Evolutionary conservation across 192 early-diverging fungal genomes (phyloP).

Genomic region (Hyaloraphidium curvatum): DNA sequence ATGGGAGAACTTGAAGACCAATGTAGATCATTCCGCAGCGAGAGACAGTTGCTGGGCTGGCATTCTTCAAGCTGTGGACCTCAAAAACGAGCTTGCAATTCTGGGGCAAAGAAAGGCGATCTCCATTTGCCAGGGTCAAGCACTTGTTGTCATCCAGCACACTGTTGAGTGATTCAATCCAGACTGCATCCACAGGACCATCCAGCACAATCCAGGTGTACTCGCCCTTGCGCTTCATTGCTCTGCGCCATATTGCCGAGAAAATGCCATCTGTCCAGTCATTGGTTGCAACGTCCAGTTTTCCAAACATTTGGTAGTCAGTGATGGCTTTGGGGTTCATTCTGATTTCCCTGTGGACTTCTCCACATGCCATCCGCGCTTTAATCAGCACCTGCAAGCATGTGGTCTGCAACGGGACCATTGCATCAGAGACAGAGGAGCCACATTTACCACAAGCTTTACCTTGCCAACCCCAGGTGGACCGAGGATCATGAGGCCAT

Average conservation of each 20-base stretch:
- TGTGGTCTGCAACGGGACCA: constrained; percentile 14
- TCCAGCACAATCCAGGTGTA: constrained; percentile 41
- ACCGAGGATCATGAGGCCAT: constrained; percentile 46
- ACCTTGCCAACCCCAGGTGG: constrained; percentile 39
- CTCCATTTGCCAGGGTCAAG: constrained; percentile 41
- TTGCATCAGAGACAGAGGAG: not conserved
- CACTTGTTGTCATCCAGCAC: constrained; percentile 49
- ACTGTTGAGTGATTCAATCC: constrained; percentile 30
- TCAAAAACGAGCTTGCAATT: constrained; percentile 41
- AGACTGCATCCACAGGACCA: constrained; percentile 44
- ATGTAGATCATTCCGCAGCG: constrained; percentile 52
- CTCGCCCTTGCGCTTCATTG: constrained; percentile 35
- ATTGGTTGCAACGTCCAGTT: constrained; percentile 41
- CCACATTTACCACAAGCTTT: too few relatives aligned
- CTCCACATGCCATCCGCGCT: constrained; percentile 39
- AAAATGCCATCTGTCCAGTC: constrained; percentile 52
- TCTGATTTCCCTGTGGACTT: constrained; percentile 39
- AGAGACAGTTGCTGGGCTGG: constrained; percentile 38
- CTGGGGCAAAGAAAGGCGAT: constrained; percentile 40
- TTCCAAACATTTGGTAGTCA: constrained; percentile 47
- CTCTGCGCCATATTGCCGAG: constrained; percentile 41
- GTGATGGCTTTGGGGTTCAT: constrained; percentile 51
- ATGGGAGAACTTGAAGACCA: constrained; percentile 37
- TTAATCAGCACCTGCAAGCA: constrained; percentile 36
- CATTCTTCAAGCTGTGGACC: constrained; percentile 37